Percentiles rank a stretch among this genome's conserved stretches.
These are phyloP conservation scores for Candida mesenterica DNA, from an alignment of 1,139 yeast genomes.

Conservation along the genomic window DNA sequence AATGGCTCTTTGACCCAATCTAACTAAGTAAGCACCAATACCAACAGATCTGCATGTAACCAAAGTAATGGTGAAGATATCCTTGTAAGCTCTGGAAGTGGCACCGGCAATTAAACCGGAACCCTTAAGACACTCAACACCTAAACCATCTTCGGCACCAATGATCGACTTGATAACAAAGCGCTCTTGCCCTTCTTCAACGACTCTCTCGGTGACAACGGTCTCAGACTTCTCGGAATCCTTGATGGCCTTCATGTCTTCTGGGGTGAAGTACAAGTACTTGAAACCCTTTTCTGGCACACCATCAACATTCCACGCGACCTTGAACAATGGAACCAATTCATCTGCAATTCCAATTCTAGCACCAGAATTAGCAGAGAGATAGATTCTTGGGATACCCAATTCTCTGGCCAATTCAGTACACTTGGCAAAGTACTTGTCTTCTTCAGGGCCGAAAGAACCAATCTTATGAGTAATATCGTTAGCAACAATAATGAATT, in stretches of 20 bases:
- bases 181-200: constrained; percentile 83
- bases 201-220: constrained; percentile 75
- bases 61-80: constrained; percentile 90
- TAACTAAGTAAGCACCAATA: constrained; percentile 97
- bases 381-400: constrained; percentile 92
- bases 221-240: constrained; percentile 58
- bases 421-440: constrained; percentile 83
- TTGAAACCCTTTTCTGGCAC: constrained; percentile 84
- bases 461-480: constrained; percentile 98
- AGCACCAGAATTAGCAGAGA: constrained; percentile 98
- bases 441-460: constrained; percentile 98
- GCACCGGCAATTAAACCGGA: constrained; percentile 99
- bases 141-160: constrained; percentile 95
- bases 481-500: constrained; percentile 87
- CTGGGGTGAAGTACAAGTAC: constrained; percentile 78
- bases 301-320: constrained; percentile 82
- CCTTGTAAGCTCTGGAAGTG: constrained; percentile 95
- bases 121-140: constrained; percentile 97
- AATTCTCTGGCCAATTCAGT: constrained; percentile 86
- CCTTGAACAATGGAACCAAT: constrained; percentile 81
- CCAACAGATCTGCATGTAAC: constrained; percentile 99
- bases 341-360: constrained; percentile 98
- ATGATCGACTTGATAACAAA: constrained; percentile 78
- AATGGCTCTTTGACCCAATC: constrained; percentile 97
- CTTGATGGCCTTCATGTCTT: constrained; percentile 59